Evolutionary conservation across 345 rosid species (phyloP).

Genomic region (Mercurialis annua): DNA sequence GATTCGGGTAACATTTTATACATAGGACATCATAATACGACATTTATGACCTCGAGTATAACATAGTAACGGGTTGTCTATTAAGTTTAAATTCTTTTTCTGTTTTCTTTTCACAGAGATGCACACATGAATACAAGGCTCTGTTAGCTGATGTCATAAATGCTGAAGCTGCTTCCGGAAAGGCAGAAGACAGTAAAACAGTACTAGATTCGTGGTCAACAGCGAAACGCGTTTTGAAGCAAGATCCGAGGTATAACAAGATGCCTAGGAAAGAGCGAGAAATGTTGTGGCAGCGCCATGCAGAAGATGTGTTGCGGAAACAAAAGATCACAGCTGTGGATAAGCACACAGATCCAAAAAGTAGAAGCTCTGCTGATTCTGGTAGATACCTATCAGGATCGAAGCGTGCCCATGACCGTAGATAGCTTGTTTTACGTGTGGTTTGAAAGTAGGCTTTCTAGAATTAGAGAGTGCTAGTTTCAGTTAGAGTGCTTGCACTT

Average conservation of each 20-base stretch:
- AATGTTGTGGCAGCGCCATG: conserved; percentile 66
- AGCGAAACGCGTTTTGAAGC: conserved; percentile 70
- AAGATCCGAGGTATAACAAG: conserved; percentile 73
- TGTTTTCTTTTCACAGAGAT: conserved; percentile 43
- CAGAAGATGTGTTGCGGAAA: conserved; percentile 57
- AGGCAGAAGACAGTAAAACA: conserved; percentile 70
- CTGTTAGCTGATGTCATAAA: conserved; percentile 70
- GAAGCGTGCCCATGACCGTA: conserved; percentile 45
- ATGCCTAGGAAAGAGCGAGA: conserved; percentile 89
- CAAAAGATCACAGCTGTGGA: conserved; percentile 46
- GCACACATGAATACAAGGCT: conserved; percentile 61
- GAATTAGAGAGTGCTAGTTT: not conserved
- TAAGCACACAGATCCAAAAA: conserved; percentile 40
- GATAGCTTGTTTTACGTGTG: conserved; percentile 22
- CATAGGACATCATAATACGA: not conserved
- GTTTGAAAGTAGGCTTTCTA: conserved; percentile 8
- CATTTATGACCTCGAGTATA: no score
- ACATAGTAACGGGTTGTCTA: not conserved
- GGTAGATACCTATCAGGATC: conserved; percentile 37
- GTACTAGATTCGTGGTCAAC: conserved; percentile 89
- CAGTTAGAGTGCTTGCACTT: not conserved
- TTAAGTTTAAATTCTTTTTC: not conserved
- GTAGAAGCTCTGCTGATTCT: conserved; percentile 41
- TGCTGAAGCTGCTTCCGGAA: conserved; percentile 58
- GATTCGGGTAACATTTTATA: not conserved